Evolutionary conservation across 148 eudicot genomes (phyloP), one percentile per base, ranked within the genome.

Genomic region (Heliamphora exappendiculata): DNA sequence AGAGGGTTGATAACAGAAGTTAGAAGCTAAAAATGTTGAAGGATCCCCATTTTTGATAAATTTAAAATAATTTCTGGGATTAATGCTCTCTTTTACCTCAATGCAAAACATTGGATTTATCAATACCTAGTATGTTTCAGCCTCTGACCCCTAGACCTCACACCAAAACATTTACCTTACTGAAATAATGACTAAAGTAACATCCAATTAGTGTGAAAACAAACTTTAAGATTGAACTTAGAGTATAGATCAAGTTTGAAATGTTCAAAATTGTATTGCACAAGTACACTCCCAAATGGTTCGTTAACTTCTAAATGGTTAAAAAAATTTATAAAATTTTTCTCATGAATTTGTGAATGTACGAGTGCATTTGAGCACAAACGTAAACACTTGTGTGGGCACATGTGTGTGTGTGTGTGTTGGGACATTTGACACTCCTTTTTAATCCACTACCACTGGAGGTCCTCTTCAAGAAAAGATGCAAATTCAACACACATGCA

Each of bases 401-500:
- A 24, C 20, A 24, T 54, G 24, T 54, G 24, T 54, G 59, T n/a
- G 5, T 54, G 53, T n/a, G n/a, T n/a, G n/a, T n/a, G n/a, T n/a
- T n/a, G n/a, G n/a, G n/a, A n/a, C n/a, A n/a, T n/a, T n/a, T n/a
- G n/a, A n/a, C n/a, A n/a, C n/a, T n/a, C n/a, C n/a, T n/a, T n/a
- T n/a, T n/a, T n/a, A n/a, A n/a, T n/a, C n/a, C n/a, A n/a, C n/a
- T n/a, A n/a, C n/a, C n/a, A n/a, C n/a, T n/a, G n/a, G n/a, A n/a
- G n/a, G n/a, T n/a, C n/a, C n/a, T n/a, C n/a, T n/a, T n/a, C n/a
- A n/a, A n/a, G n/a, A n/a, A n/a, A n/a, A n/a, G n/a, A n/a, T n/a
- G n/a, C n/a, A n/a, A n/a, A 36, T 60, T 75, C 71, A 45, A 64
- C 59, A 76, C 37, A 58, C 22, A 34, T 47, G 22, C 17, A 33